phyloP scores from a whole-genome alignment of 129 eudicot genomes.

The Flaveria sonorensis region DNA sequence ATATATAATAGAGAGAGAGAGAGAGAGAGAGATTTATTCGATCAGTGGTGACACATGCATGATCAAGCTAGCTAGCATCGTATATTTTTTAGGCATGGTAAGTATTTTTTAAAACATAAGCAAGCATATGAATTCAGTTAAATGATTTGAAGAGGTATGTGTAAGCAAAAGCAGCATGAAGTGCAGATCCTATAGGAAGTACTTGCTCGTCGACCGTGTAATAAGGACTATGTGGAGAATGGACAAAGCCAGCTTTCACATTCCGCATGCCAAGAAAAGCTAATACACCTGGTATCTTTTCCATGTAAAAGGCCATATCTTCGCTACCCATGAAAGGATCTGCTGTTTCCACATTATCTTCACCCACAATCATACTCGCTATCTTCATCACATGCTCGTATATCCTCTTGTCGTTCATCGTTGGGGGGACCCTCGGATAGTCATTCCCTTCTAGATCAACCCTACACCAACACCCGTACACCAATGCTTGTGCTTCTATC shows the following conservation, averaged over 20 bases:
- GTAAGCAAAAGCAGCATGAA: conserved; percentile 65
- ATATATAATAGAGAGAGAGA: no score
- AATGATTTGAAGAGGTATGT: conserved; percentile 38
- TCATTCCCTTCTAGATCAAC: conserved; percentile 50
- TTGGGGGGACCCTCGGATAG: conserved; percentile 57
- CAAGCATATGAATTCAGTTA: no score
- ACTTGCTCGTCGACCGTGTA: conserved; percentile 58
- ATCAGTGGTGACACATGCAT: no score
- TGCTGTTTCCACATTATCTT: conserved; percentile 30
- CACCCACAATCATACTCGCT: conserved; percentile 50
- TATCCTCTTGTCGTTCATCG: conserved; percentile 50
- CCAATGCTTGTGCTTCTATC: conserved; percentile 52
- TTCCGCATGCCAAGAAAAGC: conserved; percentile 58
- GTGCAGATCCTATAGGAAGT: conserved; percentile 66
- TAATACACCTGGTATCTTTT: conserved; percentile 50
- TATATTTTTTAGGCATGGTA: no score
- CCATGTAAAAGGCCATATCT: conserved; percentile 64
- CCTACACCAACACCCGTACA: conserved; percentile 52
- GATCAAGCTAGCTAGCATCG: no score
- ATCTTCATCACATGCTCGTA: conserved; percentile 45
- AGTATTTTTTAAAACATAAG: no score
- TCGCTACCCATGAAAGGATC: conserved; percentile 66
- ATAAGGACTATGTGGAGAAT: conserved; percentile 65
- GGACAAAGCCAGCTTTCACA: conserved; percentile 35
- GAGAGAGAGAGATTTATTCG: no score